Conservation (phyloP, 768 basidiomycete species). For the Macrolepiota dolichaula region DNA sequence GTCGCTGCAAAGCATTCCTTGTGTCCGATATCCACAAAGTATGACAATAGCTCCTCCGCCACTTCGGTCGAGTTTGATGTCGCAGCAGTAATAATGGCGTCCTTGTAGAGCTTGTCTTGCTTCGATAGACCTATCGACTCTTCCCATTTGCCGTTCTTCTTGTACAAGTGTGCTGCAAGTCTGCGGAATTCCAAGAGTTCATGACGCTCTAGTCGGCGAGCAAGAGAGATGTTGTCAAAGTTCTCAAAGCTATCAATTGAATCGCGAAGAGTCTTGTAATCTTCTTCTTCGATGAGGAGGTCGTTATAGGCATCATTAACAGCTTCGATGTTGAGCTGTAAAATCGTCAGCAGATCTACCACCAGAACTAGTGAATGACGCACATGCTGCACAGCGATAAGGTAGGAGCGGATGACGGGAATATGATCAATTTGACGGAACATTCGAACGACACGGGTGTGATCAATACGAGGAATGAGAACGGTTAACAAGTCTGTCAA, state of each 20-base stretch:
- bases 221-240: constrained; percentile 89
- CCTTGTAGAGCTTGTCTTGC: constrained; percentile 96
- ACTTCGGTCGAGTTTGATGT: constrained; percentile 82
- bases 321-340: constrained; percentile 88
- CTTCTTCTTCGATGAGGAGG: constrained; percentile 98
- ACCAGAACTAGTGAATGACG: constrained; percentile 22
- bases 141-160: constrained; percentile 97
- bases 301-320: constrained; percentile 99
- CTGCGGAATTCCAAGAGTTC: constrained; percentile 93
- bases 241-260: constrained; percentile 99
- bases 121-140: constrained; percentile 94
- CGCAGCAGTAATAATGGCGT: constrained; percentile 91
- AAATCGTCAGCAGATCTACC: neutral
- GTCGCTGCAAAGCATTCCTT: constrained; percentile 95
- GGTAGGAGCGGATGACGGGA: constrained; percentile 92
- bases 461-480: constrained; percentile 92
- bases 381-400: constrained; percentile 94
- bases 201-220: constrained; percentile 83
- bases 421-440: constrained; percentile 95
- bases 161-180: constrained; percentile 93
- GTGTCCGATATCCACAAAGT: constrained; percentile 98
- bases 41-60: constrained; percentile 90
- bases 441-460: constrained; percentile 91
- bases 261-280: constrained; percentile 95
- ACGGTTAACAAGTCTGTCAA: constrained; percentile 92